Evolutionary conservation across 2,329 filamentous ascomycete species (phyloP).

Genomic region (Pseudogymnoascus sp.): DNA sequence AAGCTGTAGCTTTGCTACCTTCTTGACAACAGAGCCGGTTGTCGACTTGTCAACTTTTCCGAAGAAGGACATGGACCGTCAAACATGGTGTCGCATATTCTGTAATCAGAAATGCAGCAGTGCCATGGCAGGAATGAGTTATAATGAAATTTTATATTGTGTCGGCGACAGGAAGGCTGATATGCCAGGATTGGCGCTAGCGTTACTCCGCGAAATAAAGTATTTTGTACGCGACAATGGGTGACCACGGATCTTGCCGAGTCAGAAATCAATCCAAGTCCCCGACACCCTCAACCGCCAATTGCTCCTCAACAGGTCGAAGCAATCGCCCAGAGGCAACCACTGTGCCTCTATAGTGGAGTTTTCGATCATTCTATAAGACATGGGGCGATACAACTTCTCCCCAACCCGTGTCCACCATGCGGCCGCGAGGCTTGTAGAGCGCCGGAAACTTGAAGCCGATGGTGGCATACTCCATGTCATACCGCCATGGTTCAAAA

Average conservation of each 20-base stretch:
- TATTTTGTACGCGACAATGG: constrained; percentile 8
- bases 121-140: constrained; percentile 6
- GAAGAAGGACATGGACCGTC: constrained; percentile 57
- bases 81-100: constrained; percentile 47
- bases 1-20: constrained; percentile 33
- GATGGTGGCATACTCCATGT: constrained; percentile 14
- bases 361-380: background rate
- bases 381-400: constrained; percentile 29
- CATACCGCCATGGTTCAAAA: constrained; percentile 29
- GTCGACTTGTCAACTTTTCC: constrained; percentile 45
- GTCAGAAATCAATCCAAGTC: constrained; percentile 9
- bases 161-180: constrained; percentile 2
- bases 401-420: constrained; percentile 42
- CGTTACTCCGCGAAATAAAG: constrained; percentile 5
- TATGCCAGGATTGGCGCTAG: constrained; percentile 7
- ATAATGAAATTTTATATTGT: constrained; percentile 3
- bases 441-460: constrained; percentile 34
- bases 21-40: constrained; percentile 41
- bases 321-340: constrained; percentile 3
- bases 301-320: background rate
- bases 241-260: constrained; percentile 4
- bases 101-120: constrained; percentile 9
- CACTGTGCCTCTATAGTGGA: constrained; percentile 3
- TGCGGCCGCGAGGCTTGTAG: constrained; percentile 39
- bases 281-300: background rate